A percentile compares a stretch with the other conserved stretches of the same genome.
Evolutionary conservation across 2,329 filamentous ascomycete species (phyloP).

Genomic region (Pseudogymnoascus sp.): DNA sequence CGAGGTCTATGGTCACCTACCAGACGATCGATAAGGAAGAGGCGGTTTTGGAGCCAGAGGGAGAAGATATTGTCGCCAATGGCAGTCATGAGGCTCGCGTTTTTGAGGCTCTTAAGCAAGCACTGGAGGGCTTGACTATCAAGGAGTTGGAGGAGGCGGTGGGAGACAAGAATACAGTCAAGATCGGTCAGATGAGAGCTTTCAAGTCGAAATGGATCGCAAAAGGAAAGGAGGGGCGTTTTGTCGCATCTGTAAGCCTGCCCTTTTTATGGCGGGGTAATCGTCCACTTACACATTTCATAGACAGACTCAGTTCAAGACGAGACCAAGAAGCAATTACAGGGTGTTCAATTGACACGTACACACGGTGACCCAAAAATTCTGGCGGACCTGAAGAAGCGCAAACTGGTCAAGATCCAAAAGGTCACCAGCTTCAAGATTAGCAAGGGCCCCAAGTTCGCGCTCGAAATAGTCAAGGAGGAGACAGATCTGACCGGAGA

Average conservation of each 20-base stretch:
- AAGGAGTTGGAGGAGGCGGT: slow-evolving; percentile 60
- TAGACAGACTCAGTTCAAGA: slow-evolving; percentile 68
- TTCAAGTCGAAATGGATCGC: slow-evolving; percentile 72
- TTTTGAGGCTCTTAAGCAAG: slow-evolving; percentile 62
- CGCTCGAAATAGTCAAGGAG: slow-evolving; percentile 80
- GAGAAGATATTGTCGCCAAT: slow-evolving; percentile 60
- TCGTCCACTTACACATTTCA: slow-evolving; percentile 12
- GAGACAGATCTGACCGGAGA: slow-evolving; percentile 92
- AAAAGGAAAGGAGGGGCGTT: slow-evolving; percentile 49
- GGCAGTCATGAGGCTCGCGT: slow-evolving; percentile 78
- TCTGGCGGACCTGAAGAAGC: slow-evolving; percentile 76
- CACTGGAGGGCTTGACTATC: slow-evolving; percentile 74
- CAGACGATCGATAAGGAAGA: slow-evolving; percentile 75
- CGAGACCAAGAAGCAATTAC: slow-evolving; percentile 65
- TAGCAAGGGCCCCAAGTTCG: slow-evolving; percentile 78
- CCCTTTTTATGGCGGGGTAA: neutral
- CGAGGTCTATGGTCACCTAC: slow-evolving; percentile 80
- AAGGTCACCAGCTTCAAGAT: slow-evolving; percentile 83
- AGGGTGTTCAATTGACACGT: slow-evolving; percentile 60
- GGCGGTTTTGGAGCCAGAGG: slow-evolving; percentile 65
- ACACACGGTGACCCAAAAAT: slow-evolving; percentile 65
- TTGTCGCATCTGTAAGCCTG: slow-evolving; percentile 42
- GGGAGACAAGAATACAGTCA: slow-evolving; percentile 64
- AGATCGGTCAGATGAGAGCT: slow-evolving; percentile 88
- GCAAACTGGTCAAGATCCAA: slow-evolving; percentile 75